phyloP scores from a whole-genome alignment of 805 yeast species.

The Starmerella ratchasimensis region DNA sequence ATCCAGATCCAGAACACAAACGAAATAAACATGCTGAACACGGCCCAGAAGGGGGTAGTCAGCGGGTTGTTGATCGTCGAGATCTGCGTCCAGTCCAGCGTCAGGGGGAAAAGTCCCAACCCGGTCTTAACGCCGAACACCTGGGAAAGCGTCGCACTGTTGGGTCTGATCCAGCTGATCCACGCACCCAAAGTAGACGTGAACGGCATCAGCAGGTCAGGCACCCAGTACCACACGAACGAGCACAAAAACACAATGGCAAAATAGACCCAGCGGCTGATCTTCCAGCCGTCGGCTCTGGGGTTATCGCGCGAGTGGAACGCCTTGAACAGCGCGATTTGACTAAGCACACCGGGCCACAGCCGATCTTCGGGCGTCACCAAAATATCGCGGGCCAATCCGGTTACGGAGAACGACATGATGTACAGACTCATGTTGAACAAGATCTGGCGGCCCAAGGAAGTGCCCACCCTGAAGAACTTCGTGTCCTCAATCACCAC shows the following conservation, averaged over 20 bases:
- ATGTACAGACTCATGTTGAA: slow-evolving; percentile 44
- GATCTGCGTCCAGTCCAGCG: slow-evolving; percentile 59
- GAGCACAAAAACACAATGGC: slow-evolving; percentile 32
- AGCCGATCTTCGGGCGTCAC: slow-evolving; percentile 53
- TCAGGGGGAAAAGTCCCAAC: slow-evolving; percentile 50
- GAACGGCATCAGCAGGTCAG: slow-evolving; percentile 47
- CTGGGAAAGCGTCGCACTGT: slow-evolving; percentile 46
- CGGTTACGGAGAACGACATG: slow-evolving; percentile 57
- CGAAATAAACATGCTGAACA: slow-evolving; percentile 34
- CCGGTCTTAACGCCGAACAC: slow-evolving; percentile 55
- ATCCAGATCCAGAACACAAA: slow-evolving; percentile 38
- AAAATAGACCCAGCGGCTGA: slow-evolving; percentile 40
- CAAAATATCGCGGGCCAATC: slow-evolving; percentile 43
- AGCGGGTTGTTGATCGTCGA: slow-evolving; percentile 42
- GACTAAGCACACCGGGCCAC: slow-evolving; percentile 58
- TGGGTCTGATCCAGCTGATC: slow-evolving; percentile 50
- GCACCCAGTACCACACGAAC: slow-evolving; percentile 45
- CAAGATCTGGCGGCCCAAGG: slow-evolving; percentile 45
- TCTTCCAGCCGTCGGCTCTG: slow-evolving; percentile 47
- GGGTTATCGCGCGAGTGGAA: slow-evolving; percentile 38
- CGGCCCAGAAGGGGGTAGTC: slow-evolving; percentile 43
- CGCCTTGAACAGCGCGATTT: slow-evolving; percentile 43
- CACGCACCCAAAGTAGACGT: slow-evolving; percentile 41
- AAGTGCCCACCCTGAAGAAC: slow-evolving; percentile 32
- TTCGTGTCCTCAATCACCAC: slow-evolving; percentile 31